Evolutionary conservation across 2,329 filamentous ascomycete species (phyloP), one percentile per base, ranked within the genome.

Genomic region (Botrytis fragariae): DNA sequence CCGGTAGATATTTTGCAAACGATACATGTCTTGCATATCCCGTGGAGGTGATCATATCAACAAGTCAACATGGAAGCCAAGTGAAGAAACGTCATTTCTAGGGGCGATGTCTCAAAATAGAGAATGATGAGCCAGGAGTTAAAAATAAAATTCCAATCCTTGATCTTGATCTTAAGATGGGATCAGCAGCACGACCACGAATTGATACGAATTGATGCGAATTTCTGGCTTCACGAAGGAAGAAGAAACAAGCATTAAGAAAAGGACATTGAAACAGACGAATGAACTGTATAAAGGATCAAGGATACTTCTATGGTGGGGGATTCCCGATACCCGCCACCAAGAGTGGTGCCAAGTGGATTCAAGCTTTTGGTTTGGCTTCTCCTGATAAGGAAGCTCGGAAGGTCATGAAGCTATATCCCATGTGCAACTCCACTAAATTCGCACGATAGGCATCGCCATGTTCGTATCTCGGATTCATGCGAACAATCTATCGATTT

Each of bases 321-420:
- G 57, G 57, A 60, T 48, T 37, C 44, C 68, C 39, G 39, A 61
- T 70, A 69, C 51, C 67, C 51, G 54, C 35, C 37, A 69, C 54
- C 37, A 62, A 29, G 14, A 57, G 35, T 68, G 48, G 35, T 57
- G 37, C 29, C 32, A 29, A 71, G 44, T 51, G 42, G 42, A 64
- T 32, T 71, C 32, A 48, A 71, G 69, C 69, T 51, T 39, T 54
- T 42, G 16, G 29, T 64, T 51, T 71, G 32, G 35, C 44, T 48
- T 39, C 59, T 39, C 25, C 69, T 64, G 44, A 71, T 64, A 71
- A 71, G 57, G 54, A 71, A 54, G 64, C 45, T 68, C 64, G 42
- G 39, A 63, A 29, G 64, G 64, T 68, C 64, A 68, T 54, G 64
- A 68, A 68, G 65, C 35, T 68, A 9, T 42, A 42, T 57, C 29